Evolutionary conservation across 768 basidiomycete species (phyloP).

Genomic region (Tricholoma hemisulphureum): DNA sequence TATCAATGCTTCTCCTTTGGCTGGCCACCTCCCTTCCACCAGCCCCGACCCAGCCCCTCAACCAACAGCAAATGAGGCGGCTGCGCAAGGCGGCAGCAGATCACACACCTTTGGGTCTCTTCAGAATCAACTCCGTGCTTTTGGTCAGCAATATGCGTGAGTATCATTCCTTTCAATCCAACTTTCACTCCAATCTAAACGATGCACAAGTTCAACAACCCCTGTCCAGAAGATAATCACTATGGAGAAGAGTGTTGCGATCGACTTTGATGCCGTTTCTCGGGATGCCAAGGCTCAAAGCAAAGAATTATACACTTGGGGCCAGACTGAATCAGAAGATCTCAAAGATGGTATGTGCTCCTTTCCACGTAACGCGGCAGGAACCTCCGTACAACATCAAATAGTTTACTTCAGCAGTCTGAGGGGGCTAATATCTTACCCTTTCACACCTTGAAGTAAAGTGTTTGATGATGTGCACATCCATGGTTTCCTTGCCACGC

Average conservation of each 20-base stretch:
- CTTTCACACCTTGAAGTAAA: too few relatives aligned
- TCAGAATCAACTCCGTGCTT: slow-evolving; percentile 67
- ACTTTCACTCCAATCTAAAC: slow-evolving; percentile 7
- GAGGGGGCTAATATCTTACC: too few relatives aligned
- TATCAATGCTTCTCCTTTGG: slow-evolving; percentile 60
- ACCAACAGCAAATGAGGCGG: slow-evolving; percentile 43
- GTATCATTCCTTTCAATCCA: slow-evolving; percentile 18
- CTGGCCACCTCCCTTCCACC: slow-evolving; percentile 47
- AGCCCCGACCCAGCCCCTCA: slow-evolving; percentile 39
- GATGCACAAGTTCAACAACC: slow-evolving; percentile 46
- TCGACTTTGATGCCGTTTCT: slow-evolving; percentile 67
- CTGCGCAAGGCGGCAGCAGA: slow-evolving; percentile 43
- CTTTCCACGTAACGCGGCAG: too few relatives aligned
- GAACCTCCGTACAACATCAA: too few relatives aligned
- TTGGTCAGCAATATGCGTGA: slow-evolving; percentile 75
- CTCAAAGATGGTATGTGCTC: slow-evolving; percentile 64
- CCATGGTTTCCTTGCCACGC: slow-evolving; percentile 7
- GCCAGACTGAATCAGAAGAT: slow-evolving; percentile 68
- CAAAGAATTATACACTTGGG: slow-evolving; percentile 87
- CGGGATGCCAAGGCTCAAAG: slow-evolving; percentile 70
- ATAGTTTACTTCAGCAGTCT: too few relatives aligned
- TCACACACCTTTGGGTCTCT: slow-evolving; percentile 59
- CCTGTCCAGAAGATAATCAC: slow-evolving; percentile 82
- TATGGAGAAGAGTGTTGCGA: slow-evolving; percentile 69
- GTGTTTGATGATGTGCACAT: too few relatives aligned